phyloP scores from a whole-genome alignment of 2,329 filamentous ascomycete species.

The Sporothrix protearum region DNA sequence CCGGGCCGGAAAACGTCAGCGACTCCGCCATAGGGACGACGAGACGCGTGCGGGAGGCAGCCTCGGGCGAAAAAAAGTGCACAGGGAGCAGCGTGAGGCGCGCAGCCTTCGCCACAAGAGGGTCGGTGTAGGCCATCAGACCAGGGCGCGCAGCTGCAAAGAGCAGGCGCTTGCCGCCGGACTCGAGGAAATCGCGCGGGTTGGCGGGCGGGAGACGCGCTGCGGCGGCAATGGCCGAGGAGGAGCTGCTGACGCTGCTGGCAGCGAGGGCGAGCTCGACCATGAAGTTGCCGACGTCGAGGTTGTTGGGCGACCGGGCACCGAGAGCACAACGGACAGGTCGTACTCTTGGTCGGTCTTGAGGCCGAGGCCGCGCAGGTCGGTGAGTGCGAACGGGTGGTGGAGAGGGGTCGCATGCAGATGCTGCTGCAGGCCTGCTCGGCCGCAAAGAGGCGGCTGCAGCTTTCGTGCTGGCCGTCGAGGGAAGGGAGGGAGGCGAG shows the following conservation, averaged over 20 bases:
- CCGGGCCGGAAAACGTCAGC: slow-evolving; percentile 55
- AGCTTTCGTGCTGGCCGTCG: not conserved
- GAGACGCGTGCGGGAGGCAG: slow-evolving; percentile 60
- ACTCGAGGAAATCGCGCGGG: slow-evolving; percentile 36
- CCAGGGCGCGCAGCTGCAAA: slow-evolving; percentile 68
- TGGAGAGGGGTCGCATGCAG: slow-evolving; percentile 36
- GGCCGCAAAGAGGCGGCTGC: slow-evolving; percentile 2
- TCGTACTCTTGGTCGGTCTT: slow-evolving; percentile 79
- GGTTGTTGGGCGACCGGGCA: slow-evolving; percentile 78
- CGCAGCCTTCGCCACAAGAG: slow-evolving; percentile 59
- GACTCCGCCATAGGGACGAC: slow-evolving; percentile 69
- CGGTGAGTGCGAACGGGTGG: slow-evolving; percentile 51
- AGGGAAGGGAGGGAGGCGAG: slow-evolving; percentile 33
- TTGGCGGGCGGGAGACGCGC: slow-evolving; percentile 30
- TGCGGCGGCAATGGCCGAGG: slow-evolving; percentile 27
- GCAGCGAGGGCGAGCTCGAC: slow-evolving; percentile 68
- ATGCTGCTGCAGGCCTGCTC: not conserved
- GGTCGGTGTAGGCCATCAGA: slow-evolving; percentile 75
- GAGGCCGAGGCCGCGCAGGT: slow-evolving; percentile 50
- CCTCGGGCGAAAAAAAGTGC: slow-evolving; percentile 63
- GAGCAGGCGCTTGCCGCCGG: slow-evolving; percentile 44
- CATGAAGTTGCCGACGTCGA: slow-evolving; percentile 90
- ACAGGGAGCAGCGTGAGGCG: slow-evolving; percentile 63
- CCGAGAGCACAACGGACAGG: slow-evolving; percentile 66
- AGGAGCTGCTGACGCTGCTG: not conserved